Evolutionary conservation across 1,284 basidiomycete species (phyloP), one percentile per base, ranked within the genome.

Genomic region (Marasmius tenuissimus): DNA sequence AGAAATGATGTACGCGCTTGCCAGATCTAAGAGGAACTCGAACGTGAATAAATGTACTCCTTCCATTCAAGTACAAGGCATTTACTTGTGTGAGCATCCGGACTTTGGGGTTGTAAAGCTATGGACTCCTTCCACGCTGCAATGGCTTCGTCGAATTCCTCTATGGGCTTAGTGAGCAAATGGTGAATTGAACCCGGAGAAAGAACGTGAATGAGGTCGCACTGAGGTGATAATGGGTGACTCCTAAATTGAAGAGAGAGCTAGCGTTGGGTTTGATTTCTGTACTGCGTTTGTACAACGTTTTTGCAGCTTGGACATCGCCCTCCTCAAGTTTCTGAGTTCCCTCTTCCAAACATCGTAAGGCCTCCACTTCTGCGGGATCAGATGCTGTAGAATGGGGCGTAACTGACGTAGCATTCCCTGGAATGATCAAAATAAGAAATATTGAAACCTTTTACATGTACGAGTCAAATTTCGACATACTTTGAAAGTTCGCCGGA

Each of bases 1-100:
- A 57, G 92, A 92, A 71, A 97, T 88, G 70, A 97, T 93, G 77
- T 97, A 97, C 65, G 96, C 96, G 69, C 92, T 96, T 48, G 96
- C 96, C 47, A 98, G 81, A 78, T 96, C 94, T 96, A 65, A 37
- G 42, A 35, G 61, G 50, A 11, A 33, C 34, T 33, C 16, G 61
- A 57, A 61, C 35, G 63, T 38, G 60, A 64, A 18, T 63, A 53
- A 59, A 52, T 18, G 51, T 45, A 33, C 50, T 37, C 54, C 67
- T 48, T 62, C 52, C 50, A 27, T 57, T 59, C 52, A 55, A 61
- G 52, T 57, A 58, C 61, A 63, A 51, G 27, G 27, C 27, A 81
- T 87, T 69, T 72, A 94, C 96, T 97, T 34, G 94, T 97, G 76
- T 97, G 95, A 20, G 95, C 91, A 73, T 97, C 95, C 2, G 96